A percentile compares a stretch with the other conserved stretches of the same genome.
Evolutionary conservation across 2,329 filamentous ascomycete species (phyloP).

Genomic region (Phaeosphaeriaceae sp.): DNA sequence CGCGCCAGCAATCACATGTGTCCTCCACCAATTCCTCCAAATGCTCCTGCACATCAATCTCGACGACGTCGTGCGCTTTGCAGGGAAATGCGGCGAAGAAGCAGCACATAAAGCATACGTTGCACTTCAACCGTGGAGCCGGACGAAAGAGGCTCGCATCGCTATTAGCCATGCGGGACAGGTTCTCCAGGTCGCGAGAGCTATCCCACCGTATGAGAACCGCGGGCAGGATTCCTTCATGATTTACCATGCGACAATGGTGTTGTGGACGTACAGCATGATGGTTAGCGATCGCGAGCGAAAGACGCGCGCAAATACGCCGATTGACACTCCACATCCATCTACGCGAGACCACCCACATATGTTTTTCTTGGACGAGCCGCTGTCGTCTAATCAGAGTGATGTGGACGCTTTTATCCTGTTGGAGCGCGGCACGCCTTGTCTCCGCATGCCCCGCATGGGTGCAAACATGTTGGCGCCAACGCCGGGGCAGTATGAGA

Average conservation of each 20-base stretch:
- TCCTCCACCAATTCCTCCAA: slow-evolving; percentile 59
- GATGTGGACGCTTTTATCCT: slow-evolving; percentile 17
- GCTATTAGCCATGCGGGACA: slow-evolving; percentile 27
- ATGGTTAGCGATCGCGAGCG: slow-evolving; percentile 20
- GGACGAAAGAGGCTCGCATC: slow-evolving; percentile 23
- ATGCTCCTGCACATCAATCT: slow-evolving; percentile 69
- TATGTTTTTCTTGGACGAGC: slow-evolving; percentile 19
- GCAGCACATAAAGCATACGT: slow-evolving; percentile 66
- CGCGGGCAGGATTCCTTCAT: slow-evolving; percentile 27
- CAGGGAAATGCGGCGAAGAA: slow-evolving; percentile 68
- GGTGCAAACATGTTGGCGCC: not conserved
- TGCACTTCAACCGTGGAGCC: slow-evolving; percentile 61
- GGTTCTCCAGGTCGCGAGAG: slow-evolving; percentile 18
- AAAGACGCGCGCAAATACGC: slow-evolving; percentile 19
- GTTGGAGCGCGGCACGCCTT: slow-evolving; percentile 12
- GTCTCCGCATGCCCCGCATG: slow-evolving; percentile 12
- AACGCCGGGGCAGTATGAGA: not conserved
- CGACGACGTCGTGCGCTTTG: slow-evolving; percentile 68
- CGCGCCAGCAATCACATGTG: slow-evolving; percentile 12
- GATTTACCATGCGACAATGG: slow-evolving; percentile 29
- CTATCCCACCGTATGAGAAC: slow-evolving; percentile 23
- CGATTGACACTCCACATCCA: not conserved
- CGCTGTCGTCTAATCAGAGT: slow-evolving; percentile 7
- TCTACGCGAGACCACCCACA: not conserved
- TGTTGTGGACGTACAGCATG: slow-evolving; percentile 35